Evolutionary conservation across 2,329 filamentous ascomycete species (phyloP), one percentile per base, ranked within the genome.

Genomic region (Aspergillus jensenii): DNA sequence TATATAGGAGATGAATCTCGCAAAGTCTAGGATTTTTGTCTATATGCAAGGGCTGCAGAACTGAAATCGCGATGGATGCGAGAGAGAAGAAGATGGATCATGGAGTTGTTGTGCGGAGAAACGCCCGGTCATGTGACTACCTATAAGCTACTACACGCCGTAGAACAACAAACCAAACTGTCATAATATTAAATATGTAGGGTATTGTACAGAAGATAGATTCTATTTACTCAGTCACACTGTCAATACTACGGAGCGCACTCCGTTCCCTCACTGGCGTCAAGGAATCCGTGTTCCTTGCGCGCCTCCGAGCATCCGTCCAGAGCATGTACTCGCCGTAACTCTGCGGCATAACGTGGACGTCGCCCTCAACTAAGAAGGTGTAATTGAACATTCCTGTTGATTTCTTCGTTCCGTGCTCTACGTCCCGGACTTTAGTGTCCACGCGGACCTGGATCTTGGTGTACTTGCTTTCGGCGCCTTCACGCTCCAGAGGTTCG

Each of bases 361-460:
- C 79, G 64, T 87, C 82, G 66, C 81, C 84, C 55, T 86, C 82
- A 2, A 90, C 86, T 54, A 82, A 79, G 68, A 90, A 90, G 0
- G 88, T 90, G 69, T 91, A 91, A 66, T 90, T 89, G 76, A 91
- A 91, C 65, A 89, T 87, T 4, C 89, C 89, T 0, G 88, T 90
- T 3, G 87, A 83, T 67, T 85, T 87, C 23, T 85, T 84, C 49
- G 81, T 81, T 6, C 85, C 87, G 66, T 90, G 87, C 73, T 90
- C 87, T 31, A 91, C 86, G 67, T 90, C 85, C 19, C 87, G 79
- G 14, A 91, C 88, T 68, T 89, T 89, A 35, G 85, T 87, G 68
- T 90, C 87, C 14, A 91, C 86, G 7, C 88, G 83, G 9, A 91
- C 84, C 67, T 90, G 88, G 9, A 91, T 82, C 45, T 87, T 81